Base-by-base conservation (phyloP, 352 stramenopile genomes). In the Peronosclerospora sorghi region DNA sequence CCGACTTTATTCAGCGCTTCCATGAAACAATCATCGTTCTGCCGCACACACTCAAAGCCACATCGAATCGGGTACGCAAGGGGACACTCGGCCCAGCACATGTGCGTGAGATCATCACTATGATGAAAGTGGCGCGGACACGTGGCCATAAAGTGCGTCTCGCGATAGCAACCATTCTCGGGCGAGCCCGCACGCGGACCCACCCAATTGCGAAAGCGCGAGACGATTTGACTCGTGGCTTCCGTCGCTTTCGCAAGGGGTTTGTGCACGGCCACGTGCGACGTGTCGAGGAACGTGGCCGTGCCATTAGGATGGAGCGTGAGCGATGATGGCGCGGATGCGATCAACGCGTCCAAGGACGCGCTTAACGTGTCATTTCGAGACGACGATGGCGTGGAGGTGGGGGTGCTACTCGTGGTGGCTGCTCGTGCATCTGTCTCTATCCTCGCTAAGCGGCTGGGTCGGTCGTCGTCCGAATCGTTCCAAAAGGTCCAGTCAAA, bases 21-120 rank as follows among this genome's bases (percentile, higher is more conserved):
- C 10, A 53, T 50, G 8, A 41, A 51, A 44, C 70, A 83, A 46
- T 76, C 64, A 36, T 65, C 54, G 24, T 62, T 70, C 29, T 73
- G 62, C 1, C 59, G 55, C 18, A 70, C 54, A 21, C 62, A 73
- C 28, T 73, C 56, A 32, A 65, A 34, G 9, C 59, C 59, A 26
- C 62, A 73, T 13, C 62, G 32, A 2, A 73, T 41, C 4, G 62
- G 62, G 17, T 62, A 73, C n/a, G 45, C 9, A 14, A 67, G 42
- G 14, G 62, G 59, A 41, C 62, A 73, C 12, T 67, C 17, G 10
- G 58, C 54, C 61, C 57, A 71, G 43, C 61, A 71, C 1, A 53
- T 56, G 6, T 35, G 15, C 18, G 29, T 44, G 7, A 13, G n/a
- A 23, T 23, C 13, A 8, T 60, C n/a, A n/a, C n/a, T 59, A n/a